Conservation (phyloP, 495 filamentous ascomycete species). For the Talaromyces borbonicus region DNA sequence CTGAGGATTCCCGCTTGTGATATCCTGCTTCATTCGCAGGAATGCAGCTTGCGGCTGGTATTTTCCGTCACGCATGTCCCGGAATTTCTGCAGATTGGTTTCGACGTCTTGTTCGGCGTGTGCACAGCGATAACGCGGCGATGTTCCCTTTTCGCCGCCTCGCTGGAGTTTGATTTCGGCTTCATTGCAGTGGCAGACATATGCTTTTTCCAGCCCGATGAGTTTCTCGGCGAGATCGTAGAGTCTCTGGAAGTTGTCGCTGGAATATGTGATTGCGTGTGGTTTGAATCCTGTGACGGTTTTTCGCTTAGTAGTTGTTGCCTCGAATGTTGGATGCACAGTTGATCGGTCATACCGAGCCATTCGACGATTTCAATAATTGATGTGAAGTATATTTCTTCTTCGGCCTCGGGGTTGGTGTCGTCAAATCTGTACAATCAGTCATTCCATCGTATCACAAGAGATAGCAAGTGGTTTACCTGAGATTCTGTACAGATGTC, state of each 20-base stretch:
- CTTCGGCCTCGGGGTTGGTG: conserved; percentile 76
- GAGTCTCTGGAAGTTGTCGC: conserved; percentile 75
- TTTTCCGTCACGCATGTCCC: conserved; percentile 83
- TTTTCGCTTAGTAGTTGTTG: not conserved
- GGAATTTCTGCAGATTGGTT: conserved; percentile 71
- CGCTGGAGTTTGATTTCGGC: conserved; percentile 75
- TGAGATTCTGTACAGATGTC: conserved; percentile 7
- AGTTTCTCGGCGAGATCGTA: conserved; percentile 85
- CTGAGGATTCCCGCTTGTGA: conserved; percentile 53
- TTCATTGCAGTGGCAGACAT: conserved; percentile 66
- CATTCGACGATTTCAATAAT: conserved; percentile 73
- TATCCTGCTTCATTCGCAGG: conserved; percentile 77
- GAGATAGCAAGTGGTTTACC: not conserved
- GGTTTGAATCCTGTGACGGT: conserved; percentile 56
- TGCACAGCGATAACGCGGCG: conserved; percentile 63
- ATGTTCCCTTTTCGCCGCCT: conserved; percentile 58
- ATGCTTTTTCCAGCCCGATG: conserved; percentile 61
- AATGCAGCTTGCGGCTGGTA: conserved; percentile 83
- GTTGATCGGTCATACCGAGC: conserved; percentile 32
- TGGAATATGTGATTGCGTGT: conserved; percentile 65
- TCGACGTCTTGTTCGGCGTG: conserved; percentile 68
- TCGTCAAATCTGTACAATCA: conserved; percentile 66
- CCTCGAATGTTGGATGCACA: not conserved
- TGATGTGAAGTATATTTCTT: conserved; percentile 66
- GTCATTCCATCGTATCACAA: conserved; percentile 18